Percentiles rank a stretch among this genome's conserved stretches.
phyloP scores from a whole-genome alignment of 306 rosid genomes.

The Astragalus glycyphyllos region DNA sequence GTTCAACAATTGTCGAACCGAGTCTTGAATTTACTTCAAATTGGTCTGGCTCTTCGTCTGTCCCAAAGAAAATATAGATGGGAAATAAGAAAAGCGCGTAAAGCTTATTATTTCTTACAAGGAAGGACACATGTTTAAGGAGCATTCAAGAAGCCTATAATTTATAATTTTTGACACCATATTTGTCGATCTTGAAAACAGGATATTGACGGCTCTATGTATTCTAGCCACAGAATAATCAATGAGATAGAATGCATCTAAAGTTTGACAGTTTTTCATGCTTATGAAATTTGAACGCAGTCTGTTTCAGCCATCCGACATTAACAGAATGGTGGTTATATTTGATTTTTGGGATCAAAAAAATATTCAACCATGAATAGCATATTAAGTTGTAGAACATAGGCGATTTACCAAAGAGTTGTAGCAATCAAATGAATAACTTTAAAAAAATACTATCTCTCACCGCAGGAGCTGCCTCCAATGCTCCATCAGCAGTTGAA shows the following conservation, averaged over 20 bases:
- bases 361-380: slow-evolving; percentile 30
- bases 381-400: slow-evolving; percentile 25
- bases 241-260: slow-evolving; percentile 11
- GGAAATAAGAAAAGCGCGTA: slow-evolving; percentile 1
- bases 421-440: slow-evolving; percentile 17
- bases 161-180: background rate
- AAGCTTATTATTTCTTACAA: background rate
- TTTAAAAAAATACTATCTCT: slow-evolving; percentile 39
- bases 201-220: slow-evolving; percentile 24
- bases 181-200: slow-evolving; percentile 1
- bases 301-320: slow-evolving; percentile 21
- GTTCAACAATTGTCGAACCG: too few relatives aligned
- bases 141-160: slow-evolving; percentile 11
- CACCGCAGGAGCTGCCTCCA: slow-evolving; percentile 99
- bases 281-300: slow-evolving; percentile 13
- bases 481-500: slow-evolving; percentile 96
- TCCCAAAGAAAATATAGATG: slow-evolving; percentile 12
- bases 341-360: slow-evolving; percentile 8
- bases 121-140: background rate
- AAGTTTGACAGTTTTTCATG: slow-evolving; percentile 21
- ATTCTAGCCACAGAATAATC: background rate
- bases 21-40: too few relatives aligned
- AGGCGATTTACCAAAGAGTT: slow-evolving; percentile 14
- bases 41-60: too few relatives aligned
- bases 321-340: slow-evolving; percentile 17